Base-by-base conservation (phyloP, 73 alveolate species). In the Paraurostyla sp. region DNA sequence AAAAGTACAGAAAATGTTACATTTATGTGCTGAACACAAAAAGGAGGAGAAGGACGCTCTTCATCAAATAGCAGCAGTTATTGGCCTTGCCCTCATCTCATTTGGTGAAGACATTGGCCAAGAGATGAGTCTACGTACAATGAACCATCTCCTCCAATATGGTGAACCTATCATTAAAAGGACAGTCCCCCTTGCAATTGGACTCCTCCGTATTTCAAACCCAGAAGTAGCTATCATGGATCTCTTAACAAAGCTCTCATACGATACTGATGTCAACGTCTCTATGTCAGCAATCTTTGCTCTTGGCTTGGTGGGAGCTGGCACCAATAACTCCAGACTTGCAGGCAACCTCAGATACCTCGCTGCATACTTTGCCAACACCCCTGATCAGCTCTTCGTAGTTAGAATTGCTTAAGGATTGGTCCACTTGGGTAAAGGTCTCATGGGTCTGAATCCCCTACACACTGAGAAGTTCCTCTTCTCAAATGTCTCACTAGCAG, bases 101-200 rank as follows among this genome's bases (percentile, higher is more conserved):
- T 91, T 97, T 33, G 99, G 99, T 0, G 99, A 97, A 83, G 98
- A 97, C 76, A 91, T 97, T 49, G 99, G 99, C 7, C 59, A 91
- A 7, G 99, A 97, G 71, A 97, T 97, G 99, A 82, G 95, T 23
- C 57, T 95, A 50, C 88, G 99, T 84, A 85, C 99, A 2, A 92
- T 97, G 95, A 97, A 97, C 78, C 98, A 97, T 76, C 92, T 97
- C 54, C 93, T 97, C 25, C 99, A 97, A 89, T 97, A 97, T 83
- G 99, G 99, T n/a, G 99, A 96, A 80, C 90, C 96, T 25, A 92
- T 91, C 86, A 93, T 97, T 60, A 94, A 95, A 91, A 93, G 97
- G 59, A 91, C 99, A 0, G 98, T 97, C n/a, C 98, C 99, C 4
- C 94, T 97, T 36, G 99, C 99, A 15, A 85, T 97, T 62, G 98